Percentiles rank a stretch among this genome's conserved stretches.
phyloP scores from a whole-genome alignment of 2,329 filamentous ascomycete species.

The Paracoccidioides lutzii region DNA sequence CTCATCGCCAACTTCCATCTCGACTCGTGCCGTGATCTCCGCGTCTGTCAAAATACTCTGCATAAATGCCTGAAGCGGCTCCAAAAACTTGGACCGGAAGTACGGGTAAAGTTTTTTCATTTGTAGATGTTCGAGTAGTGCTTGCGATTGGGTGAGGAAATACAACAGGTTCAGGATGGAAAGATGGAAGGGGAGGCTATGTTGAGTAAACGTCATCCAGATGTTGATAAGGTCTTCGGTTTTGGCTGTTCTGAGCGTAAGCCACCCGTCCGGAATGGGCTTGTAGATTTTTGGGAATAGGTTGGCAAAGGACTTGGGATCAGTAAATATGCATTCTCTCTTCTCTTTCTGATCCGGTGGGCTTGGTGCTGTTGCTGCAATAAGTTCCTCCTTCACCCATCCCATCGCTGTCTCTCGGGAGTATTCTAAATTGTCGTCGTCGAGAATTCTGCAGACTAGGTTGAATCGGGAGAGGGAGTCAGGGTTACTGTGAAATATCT shows the following conservation, averaged over 20 bases:
- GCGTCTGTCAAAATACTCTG: constrained; percentile 4
- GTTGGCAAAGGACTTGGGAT: constrained; percentile 25
- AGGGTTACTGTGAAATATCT: constrained; percentile 39
- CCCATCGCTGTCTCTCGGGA: constrained; percentile 45
- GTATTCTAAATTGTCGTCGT: constrained; percentile 41
- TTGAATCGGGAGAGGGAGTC: constrained; percentile 39
- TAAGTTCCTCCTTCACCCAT: constrained; percentile 49
- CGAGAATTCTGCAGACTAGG: constrained; percentile 43
- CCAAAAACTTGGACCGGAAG: constrained; percentile 23
- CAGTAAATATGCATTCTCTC: constrained; percentile 19
- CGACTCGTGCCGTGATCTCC: constrained; percentile 5
- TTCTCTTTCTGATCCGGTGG: constrained; percentile 5
- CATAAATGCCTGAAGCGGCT: constrained; percentile 18
- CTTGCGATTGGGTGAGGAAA: constrained; percentile 38
- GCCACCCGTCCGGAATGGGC: constrained; percentile 25
- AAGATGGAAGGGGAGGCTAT: constrained; percentile 37
- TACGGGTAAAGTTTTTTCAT: constrained; percentile 26
- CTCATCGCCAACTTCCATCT: constrained; percentile 7
- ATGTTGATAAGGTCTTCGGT: constrained; percentile 11
- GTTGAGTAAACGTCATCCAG: constrained; percentile 39
- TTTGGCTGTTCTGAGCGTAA: constrained; percentile 12
- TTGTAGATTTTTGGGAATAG: constrained; percentile 40
- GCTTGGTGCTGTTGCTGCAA: constrained; percentile 28
- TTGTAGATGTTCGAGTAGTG: constrained; percentile 35
- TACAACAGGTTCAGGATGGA: constrained; percentile 48